Evolutionary conservation across 1,284 basidiomycete species (phyloP), one percentile per base, ranked within the genome.

Genomic region (Xanthoconium separans): DNA sequence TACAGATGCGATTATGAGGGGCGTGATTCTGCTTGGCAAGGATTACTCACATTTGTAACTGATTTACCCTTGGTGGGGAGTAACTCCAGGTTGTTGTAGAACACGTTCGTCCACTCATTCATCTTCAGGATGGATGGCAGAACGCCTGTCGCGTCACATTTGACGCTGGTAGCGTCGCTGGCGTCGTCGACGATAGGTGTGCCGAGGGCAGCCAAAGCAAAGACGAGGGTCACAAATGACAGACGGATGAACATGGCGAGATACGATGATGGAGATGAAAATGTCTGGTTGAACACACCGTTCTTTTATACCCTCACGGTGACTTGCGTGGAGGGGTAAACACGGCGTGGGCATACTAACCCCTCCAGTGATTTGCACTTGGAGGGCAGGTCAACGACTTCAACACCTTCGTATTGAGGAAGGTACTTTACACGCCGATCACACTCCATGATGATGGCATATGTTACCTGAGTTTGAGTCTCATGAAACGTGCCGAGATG

Each of bases 171-270:
- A n/a, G n/a, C n/a, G n/a, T n/a, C n/a, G n/a, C n/a, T n/a, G n/a
- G n/a, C n/a, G n/a, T n/a, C n/a, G n/a, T n/a, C n/a, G n/a, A n/a
- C n/a, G n/a, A 24, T 3, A 24, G 58, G 58, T 24, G 36, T 41
- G 13, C 49, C 61, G 40, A 65, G 27, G n/a, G 49, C 39, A 20
- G 33, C 42, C 43, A 58, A n/a, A 3, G 51, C 60, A 43, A 59
- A 15, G 34, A 51, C 2, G 40, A 61, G 51, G 2, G 37, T 40
- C 29, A 59, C 42, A 16, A 55, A 50, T 10, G 47, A 59, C 8
- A 42, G 39, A 37, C 22, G 54, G 15, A 61, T 29, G 41, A 50
- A 36, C 60, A 61, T 61, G 37, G 44, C 12, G 27, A 24, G 24
- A 3, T 42, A n/a, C 31, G 22, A 45, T 29, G 9, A n/a, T n/a